Evolutionary conservation across 139 green algal species (phyloP), one percentile per base, ranked within the genome.

Genomic region (Picochlorum costavermella): DNA sequence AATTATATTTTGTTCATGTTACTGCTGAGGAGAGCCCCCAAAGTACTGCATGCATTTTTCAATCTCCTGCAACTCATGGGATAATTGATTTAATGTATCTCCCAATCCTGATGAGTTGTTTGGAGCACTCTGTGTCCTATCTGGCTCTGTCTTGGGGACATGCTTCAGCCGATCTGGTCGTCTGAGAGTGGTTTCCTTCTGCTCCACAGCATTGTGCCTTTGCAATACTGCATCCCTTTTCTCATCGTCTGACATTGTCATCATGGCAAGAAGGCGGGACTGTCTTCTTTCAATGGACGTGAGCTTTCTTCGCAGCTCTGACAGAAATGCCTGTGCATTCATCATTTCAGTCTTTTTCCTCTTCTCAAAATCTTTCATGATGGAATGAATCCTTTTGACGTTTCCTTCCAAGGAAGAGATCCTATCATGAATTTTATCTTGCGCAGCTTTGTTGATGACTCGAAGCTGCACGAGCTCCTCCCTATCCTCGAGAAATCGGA

Each of bases 341-440:
- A 31, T 31, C 12, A 25, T 25, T 29, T 64, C 58, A 31, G 25
- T 25, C 25, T 29, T 31, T 25, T 25, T 50, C 29, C 43, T 50
- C 30, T 64, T 64, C 13, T 64, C 58, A 31, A 59, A 64, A 17
- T 51, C 25, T 59, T 56, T 14, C 43, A 31, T 14, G 12, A 31
- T 50, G n/a, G 12, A 17, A 17, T 44, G 40, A 14, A 64, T 23
- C 23, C n/a, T 56, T 29, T 14, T 25, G 12, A 59, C 6, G 20
- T 31, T 50, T 25, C 25, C 58, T 51, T 64, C 58, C 12, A 64
- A 25, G n/a, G 6, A 6, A 4, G n/a, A 23, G 6, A 28, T 29
- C 14, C 58, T 29, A 29, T 28, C 12, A 11, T 29, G 12, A 5
- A 64, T 57, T 57, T 28, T 59, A 29, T 64, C 58, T 31, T 64